Evolutionary conservation across 1,284 basidiomycete species (phyloP).

Genomic region (Cryptococcus sp.): DNA sequence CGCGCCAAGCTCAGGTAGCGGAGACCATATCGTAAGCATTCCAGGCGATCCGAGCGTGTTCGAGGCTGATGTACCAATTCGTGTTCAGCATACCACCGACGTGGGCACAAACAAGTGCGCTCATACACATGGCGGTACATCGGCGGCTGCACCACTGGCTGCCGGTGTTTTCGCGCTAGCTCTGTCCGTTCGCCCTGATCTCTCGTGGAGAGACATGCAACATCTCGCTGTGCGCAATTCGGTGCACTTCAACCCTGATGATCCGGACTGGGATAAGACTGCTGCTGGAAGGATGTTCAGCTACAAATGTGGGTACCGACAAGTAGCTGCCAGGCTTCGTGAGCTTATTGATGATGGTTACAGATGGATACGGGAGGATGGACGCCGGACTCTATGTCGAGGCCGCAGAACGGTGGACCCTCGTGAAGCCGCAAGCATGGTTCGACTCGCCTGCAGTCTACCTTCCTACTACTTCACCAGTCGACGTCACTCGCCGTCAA

Average conservation of each 20-base stretch:
- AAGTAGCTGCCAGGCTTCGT: background rate
- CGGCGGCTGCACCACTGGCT: conserved; percentile 94
- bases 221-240: conserved; percentile 82
- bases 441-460: conserved; percentile 72
- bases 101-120: conserved; percentile 84
- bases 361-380: conserved; percentile 83
- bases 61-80: conserved; percentile 2
- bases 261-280: conserved; percentile 92
- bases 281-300: conserved; percentile 79
- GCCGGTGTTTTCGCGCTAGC: conserved; percentile 88
- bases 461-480: conserved; percentile 50
- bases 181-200: conserved; percentile 78
- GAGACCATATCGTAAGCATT: conserved; percentile 77
- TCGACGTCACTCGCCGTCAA: conserved; percentile 12
- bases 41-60: background rate
- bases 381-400: conserved; percentile 83
- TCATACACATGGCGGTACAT: conserved; percentile 87
- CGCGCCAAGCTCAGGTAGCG: conserved; percentile 93
- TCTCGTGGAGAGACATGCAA: conserved; percentile 97
- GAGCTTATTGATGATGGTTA: background rate
- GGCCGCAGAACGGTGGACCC: conserved; percentile 76
- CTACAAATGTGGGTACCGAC: conserved; percentile 70
- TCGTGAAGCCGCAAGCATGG: conserved; percentile 95
- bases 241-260: conserved; percentile 77
- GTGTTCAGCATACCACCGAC: conserved; percentile 84